Base-by-base conservation (phyloP, 2,329 filamentous ascomycete species). In the Rhynchosporium graminicola region DNA sequence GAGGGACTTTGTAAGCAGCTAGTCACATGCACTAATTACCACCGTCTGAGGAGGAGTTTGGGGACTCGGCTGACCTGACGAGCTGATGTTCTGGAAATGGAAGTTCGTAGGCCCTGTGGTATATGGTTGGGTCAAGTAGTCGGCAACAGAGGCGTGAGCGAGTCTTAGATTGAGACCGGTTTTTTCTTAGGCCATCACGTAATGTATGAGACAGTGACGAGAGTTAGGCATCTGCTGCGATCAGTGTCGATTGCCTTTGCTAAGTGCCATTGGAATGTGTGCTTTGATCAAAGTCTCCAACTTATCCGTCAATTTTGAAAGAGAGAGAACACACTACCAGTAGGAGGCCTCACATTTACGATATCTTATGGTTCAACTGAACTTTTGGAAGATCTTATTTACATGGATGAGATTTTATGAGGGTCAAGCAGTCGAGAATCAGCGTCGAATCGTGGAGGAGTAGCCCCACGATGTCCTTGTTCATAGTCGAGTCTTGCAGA, bases 401-500 rank as follows among this genome's bases (percentile, higher is more conserved):
- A 54, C 51, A 54, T 54, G 13, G 51, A 54, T 8, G 40, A 43
- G 42, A 68, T 59, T 15, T 75, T 74, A 31, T 68, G 52, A 1
- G 74, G 73, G 57, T 77, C 75, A 57, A 73, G 67, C 29, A 77
- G 58, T 26, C 76, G 67, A 47, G 73, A 68, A 40, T 76, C 70
- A 6, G 67, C 65, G 26, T 78, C 70, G 45, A 78, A 76, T 28
- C 31, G 46, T 1, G 65, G 67, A 20, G 69, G 63, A 2, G 13
- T 46, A 13, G 40, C 42, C 29, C 65, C 61, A 3, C 58, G 60
- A 76, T 75, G 60, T 75, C 74, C 6, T 47, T 28, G n/a, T 73
- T 68, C 15, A 61, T 47, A 2, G 15, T 46, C 0, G 48, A 61
- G 33, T 65, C 58, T n/a, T 69, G 62, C 28, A 70, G 58, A 50